Base-by-base conservation (phyloP, 495 filamentous ascomycete species). In the Penicillium parvum region DNA sequence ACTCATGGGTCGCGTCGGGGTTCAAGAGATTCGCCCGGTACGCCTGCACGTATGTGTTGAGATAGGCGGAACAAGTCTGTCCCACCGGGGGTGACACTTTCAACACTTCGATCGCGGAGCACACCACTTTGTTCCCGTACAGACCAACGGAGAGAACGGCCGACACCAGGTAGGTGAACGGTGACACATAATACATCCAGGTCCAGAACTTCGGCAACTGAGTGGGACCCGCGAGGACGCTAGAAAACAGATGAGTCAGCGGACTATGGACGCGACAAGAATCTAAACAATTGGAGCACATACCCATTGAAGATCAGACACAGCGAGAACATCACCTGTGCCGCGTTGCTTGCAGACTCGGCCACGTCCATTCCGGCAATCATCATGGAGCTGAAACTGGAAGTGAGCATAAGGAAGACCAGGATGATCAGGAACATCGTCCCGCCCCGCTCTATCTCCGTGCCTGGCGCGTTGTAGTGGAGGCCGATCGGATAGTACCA, bases 401-500 rank as follows among this genome's bases (percentile, higher is more conserved):
- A 72, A 4, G 73, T 59, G 49, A 77, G 74, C 42, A 77, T 52
- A 45, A 76, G 48, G 49, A 77, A 72, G 8, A 64, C 47, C 56
- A 62, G 53, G 37, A 79, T 55, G 9, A 79, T 52, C 14, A 86
- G 60, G 61, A 84, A 85, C 73, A 85, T 82, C 20, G 85, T 73
- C 10, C 65, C 79, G 23, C 81, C 77, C 20, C 85, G 82, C 50
- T 81, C 70, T 16, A 20, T 15, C 28, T 34, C n/a, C 15, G 22
- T 36, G 3, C 26, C 27, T 8, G 43, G 43, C 3, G 86, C 79
- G 55, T 95, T 90, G 21, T 63, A 62, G 53, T 85, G 83, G 0
- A 92, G 73, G 0, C 88, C 88, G 32, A 89, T 75, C 6, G 87
- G 86, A 58, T 89, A 91, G 56, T 90, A 90, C 83, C 83, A 90